These are phyloP conservation scores for Apiotrichum siamense DNA, from an alignment of 1,284 basidiomycete genomes.

Conservation along the genomic window DNA sequence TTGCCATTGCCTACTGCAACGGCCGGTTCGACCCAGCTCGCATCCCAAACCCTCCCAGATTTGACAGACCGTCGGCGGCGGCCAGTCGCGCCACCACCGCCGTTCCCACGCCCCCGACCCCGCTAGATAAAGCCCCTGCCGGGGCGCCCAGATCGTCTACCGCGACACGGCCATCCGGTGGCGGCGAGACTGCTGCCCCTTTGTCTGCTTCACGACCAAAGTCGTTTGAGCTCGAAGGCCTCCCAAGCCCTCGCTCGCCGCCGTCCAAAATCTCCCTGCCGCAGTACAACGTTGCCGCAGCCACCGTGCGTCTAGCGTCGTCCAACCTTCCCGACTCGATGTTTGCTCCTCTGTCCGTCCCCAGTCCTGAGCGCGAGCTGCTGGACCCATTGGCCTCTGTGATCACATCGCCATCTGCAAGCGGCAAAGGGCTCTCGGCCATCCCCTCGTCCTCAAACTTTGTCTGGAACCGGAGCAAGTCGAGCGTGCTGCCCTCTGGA, in stretches of 20 bases:
- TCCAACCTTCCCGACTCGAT: constrained; percentile 29
- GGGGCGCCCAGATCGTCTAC: no score
- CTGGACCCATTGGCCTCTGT: constrained; percentile 64
- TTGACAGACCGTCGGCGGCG: not conserved
- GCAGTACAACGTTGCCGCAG: constrained; percentile 56
- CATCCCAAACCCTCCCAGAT: constrained; percentile 55
- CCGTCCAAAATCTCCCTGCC: constrained; percentile 31
- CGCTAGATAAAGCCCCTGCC: no score
- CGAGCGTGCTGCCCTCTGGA: constrained; percentile 17
- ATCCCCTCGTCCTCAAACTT: constrained; percentile 10
- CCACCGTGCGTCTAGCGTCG: constrained; percentile 72
- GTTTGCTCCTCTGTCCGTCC: constrained; percentile 63
- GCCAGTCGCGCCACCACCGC: no score
- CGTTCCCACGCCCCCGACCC: no score
- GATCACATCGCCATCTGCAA: constrained; percentile 51
- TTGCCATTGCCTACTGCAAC: constrained; percentile 65
- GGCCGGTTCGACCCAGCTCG: constrained; percentile 75
- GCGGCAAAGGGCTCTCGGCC: constrained; percentile 2
- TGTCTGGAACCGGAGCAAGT: constrained; percentile 30
- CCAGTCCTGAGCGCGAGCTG: constrained; percentile 79
- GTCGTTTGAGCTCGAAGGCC: constrained; percentile 25
- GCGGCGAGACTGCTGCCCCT: not conserved
- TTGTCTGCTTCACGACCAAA: constrained; percentile 7
- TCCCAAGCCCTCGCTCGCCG: not conserved
- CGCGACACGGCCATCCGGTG: no score